phyloP scores from a whole-genome alignment of 2,329 filamentous ascomycete species.

The Fusarium sp. region DNA sequence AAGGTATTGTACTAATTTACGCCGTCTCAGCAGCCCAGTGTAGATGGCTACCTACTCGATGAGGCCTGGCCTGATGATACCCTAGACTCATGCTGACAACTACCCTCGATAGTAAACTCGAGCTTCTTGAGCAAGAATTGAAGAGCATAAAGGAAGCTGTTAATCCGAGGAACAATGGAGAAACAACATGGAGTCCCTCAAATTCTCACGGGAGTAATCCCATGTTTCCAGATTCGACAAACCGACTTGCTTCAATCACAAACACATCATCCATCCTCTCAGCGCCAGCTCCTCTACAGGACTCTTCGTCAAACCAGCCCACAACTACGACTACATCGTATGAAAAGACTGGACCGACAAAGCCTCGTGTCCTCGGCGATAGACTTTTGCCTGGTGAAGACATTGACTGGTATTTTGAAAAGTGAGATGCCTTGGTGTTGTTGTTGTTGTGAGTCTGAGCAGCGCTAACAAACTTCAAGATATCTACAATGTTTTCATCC shows the following conservation, averaged over 20 bases:
- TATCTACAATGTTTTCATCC: constrained; percentile 64
- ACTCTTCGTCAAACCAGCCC: constrained; percentile 1
- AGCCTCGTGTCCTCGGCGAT: constrained; percentile 58
- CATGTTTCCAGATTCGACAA: constrained; percentile 33
- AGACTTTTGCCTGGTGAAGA: constrained; percentile 63
- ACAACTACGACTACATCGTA: constrained; percentile 10
- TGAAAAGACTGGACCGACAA: constrained; percentile 43
- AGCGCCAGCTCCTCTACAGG: constrained; percentile 15
- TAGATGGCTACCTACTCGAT: background rate
- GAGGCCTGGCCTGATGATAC: background rate
- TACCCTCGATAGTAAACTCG: constrained; percentile 58
- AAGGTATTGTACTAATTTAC: constrained; percentile 46
- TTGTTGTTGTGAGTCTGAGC: background rate
- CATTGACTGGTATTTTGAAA: constrained; percentile 66
- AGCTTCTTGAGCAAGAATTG: constrained; percentile 66
- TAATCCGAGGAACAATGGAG: constrained; percentile 37
- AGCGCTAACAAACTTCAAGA: constrained; percentile 42
- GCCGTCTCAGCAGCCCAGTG: background rate
- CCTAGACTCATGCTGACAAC: constrained; percentile 18
- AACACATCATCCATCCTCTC: constrained; percentile 6
- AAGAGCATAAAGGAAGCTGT: constrained; percentile 65
- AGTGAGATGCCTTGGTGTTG: constrained; percentile 44
- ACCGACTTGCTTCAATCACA: constrained; percentile 16
- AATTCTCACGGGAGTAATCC: constrained; percentile 42
- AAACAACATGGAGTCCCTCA: constrained; percentile 43